Evolutionary conservation across 2,329 filamentous ascomycete species (phyloP).

Genomic region (Fusarium piperis): DNA sequence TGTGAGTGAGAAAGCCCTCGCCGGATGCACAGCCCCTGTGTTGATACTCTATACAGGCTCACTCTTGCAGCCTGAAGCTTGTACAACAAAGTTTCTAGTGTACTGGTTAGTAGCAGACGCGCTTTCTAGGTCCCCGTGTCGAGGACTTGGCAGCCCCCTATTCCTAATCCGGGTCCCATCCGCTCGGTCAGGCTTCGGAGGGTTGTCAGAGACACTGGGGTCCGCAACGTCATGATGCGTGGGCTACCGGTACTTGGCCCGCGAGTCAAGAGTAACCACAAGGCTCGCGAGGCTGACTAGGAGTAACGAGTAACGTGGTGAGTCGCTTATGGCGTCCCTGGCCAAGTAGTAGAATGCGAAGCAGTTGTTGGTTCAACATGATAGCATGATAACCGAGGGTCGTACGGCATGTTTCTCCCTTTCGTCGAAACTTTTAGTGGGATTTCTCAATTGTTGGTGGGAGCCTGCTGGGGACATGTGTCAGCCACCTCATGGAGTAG

Average conservation of each 20-base stretch:
- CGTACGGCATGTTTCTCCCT: constrained; percentile 10
- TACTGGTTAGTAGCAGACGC: not conserved
- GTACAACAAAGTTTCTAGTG: not conserved
- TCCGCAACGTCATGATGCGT: constrained; percentile 9
- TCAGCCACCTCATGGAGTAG: constrained; percentile 8
- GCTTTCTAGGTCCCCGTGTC: constrained; percentile 1
- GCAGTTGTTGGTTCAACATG: not conserved
- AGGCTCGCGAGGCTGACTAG: constrained; percentile 9
- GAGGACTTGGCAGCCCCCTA: constrained; percentile 27
- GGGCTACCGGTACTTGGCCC: not conserved
- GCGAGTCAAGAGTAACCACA: constrained; percentile 9
- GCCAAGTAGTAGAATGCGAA: not conserved
- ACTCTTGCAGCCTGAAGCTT: constrained; percentile 4
- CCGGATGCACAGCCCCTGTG: not conserved
- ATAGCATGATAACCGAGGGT: not conserved
- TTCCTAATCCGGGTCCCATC: constrained; percentile 15
- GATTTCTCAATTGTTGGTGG: constrained; percentile 1
- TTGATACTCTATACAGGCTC: not conserved
- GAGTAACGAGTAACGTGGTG: not conserved
- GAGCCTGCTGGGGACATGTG: constrained; percentile 13
- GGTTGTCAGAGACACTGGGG: not conserved
- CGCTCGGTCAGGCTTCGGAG: constrained; percentile 1
- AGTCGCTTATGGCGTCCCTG: not conserved
- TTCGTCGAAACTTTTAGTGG: constrained; percentile 14
- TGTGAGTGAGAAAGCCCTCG: not conserved